Conservation (phyloP, 495 filamentous ascomycete species). For the Daldinia bambusicola region DNA sequence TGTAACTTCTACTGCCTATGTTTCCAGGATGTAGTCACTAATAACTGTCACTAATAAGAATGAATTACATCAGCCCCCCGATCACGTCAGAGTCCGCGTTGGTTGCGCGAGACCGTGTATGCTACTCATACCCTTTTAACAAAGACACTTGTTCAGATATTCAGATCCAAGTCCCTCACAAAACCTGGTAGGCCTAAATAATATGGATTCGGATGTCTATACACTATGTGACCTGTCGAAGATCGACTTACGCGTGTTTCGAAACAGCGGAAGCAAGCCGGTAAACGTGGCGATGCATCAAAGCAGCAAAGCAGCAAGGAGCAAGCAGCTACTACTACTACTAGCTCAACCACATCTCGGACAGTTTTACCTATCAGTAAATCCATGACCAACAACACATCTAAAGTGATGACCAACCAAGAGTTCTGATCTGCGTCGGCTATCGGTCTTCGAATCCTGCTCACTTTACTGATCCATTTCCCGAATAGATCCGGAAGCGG, state of each 20-base stretch:
- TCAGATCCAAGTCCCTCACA: too few species aligned
- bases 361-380: conserved; percentile 2
- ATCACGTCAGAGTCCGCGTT: conserved; percentile 41
- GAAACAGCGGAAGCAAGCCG: conserved; percentile 19
- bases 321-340: too few species aligned
- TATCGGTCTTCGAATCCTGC: conserved; percentile 39
- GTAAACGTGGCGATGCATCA: conserved; percentile 39
- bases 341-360: conserved; percentile 18
- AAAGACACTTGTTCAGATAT: neutral
- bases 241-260: conserved; percentile 9
- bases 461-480: conserved; percentile 37
- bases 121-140: neutral
- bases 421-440: conserved; percentile 36
- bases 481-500: conserved; percentile 38
- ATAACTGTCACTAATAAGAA: conserved; percentile 8
- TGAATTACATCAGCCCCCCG: conserved; percentile 40
- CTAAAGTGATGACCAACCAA: conserved; percentile 24
- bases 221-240: conserved; percentile 32
- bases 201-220: neutral
- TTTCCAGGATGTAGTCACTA: neutral
- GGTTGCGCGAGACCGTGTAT: conserved; percentile 30
- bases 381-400: conserved; percentile 12
- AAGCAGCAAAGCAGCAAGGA: neutral
- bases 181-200: too few species aligned
- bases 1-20: neutral